phyloP scores from a whole-genome alignment of 768 basidiomycete species.

The Hericium erinaceus region DNA sequence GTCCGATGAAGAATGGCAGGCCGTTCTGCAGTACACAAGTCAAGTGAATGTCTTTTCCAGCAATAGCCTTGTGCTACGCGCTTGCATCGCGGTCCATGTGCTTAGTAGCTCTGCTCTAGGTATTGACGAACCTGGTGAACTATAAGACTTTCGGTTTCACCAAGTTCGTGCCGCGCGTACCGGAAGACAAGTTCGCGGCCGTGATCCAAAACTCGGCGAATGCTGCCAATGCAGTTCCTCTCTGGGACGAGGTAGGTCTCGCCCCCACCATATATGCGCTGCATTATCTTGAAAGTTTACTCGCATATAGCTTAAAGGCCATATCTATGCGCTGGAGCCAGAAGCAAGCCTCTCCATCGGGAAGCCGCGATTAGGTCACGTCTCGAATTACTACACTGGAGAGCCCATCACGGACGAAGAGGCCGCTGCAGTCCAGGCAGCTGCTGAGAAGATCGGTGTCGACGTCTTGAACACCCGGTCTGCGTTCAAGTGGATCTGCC shows the following conservation, averaged over 20 bases:
- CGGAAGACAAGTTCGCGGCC: slow-evolving; percentile 49
- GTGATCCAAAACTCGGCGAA: slow-evolving; percentile 57
- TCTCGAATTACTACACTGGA: slow-evolving; percentile 83
- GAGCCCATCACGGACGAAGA: slow-evolving; percentile 66
- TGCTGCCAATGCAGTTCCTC: slow-evolving; percentile 37
- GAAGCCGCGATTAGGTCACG: slow-evolving; percentile 66
- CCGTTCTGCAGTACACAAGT: slow-evolving; percentile 58
- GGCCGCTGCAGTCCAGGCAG: slow-evolving; percentile 64
- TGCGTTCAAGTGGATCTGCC: neutral
- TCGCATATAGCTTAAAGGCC: slow-evolving; percentile 48
- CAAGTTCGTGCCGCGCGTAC: slow-evolving; percentile 73
- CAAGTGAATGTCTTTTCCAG: slow-evolving; percentile 39
- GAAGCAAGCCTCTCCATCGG: slow-evolving; percentile 68
- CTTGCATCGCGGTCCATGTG: neutral
- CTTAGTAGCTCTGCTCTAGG: slow-evolving; percentile 18
- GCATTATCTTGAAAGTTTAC: neutral
- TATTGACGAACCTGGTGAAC: slow-evolving; percentile 58
- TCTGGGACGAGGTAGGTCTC: slow-evolving; percentile 54
- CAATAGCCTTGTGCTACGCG: neutral
- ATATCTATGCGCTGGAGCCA: slow-evolving; percentile 63
- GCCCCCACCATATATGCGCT: neutral
- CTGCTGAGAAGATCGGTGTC: slow-evolving; percentile 66
- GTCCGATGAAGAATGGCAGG: slow-evolving; percentile 53
- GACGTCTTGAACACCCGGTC: slow-evolving; percentile 80
- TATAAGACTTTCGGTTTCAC: slow-evolving; percentile 80